Conservation (phyloP, 2,329 filamentous ascomycete genomes). For the Penicillium sp. region DNA sequence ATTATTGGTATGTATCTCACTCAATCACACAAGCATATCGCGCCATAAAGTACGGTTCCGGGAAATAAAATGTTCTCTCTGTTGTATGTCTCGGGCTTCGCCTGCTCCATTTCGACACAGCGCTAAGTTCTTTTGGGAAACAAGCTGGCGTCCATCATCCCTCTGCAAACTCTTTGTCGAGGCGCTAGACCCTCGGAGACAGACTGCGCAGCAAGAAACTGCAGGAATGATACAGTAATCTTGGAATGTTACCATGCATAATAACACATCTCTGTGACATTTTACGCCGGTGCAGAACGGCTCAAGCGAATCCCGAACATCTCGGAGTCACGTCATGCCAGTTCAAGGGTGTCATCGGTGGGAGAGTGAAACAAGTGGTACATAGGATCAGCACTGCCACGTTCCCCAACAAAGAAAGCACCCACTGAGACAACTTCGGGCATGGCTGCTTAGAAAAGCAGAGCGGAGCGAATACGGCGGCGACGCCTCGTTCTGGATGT, state of each 20-base stretch:
- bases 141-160: not conserved
- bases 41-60: not conserved
- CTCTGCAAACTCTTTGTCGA: not conserved
- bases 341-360: not conserved
- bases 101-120: not conserved
- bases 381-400: constrained; percentile 8
- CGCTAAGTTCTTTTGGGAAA: not conserved
- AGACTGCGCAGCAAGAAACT: not conserved
- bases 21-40: not conserved
- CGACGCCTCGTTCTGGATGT: not conserved
- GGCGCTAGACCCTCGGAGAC: not conserved
- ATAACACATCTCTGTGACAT: not conserved
- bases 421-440: not conserved
- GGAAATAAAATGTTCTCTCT: not conserved
- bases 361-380: constrained; percentile 8
- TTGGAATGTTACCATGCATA: not conserved
- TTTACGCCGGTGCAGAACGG: not conserved
- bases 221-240: not conserved
- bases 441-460: not conserved
- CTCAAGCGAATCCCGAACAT: not conserved
- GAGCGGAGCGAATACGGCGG: not conserved
- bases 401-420: not conserved
- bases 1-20: not conserved
- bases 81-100: not conserved
- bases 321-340: not conserved